Base-by-base conservation (phyloP, 2,329 filamentous ascomycete genomes). In the Lecanosticta acicola region DNA sequence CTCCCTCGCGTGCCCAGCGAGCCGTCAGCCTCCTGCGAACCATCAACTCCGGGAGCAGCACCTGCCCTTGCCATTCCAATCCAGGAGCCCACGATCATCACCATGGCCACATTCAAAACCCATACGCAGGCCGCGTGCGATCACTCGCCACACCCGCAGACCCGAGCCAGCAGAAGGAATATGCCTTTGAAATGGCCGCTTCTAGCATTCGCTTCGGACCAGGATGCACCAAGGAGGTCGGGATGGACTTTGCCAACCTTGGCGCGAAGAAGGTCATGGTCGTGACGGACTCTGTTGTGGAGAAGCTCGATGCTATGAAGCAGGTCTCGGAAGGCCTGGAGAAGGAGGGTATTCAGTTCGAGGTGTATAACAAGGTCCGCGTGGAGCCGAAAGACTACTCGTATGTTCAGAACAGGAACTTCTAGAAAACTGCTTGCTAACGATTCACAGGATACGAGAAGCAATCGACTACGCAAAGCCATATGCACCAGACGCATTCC, bases 141-240 rank as follows among this genome's bases (percentile, higher is more conserved):
- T 54, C 48, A 49, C 70, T 90, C 49, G 89, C 87, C n/a, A 91
- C 87, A 0, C 87, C 90, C 0, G 71, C 85, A 20, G 83, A 88
- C 59, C 70, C 76, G 7, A 77, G 79, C 2, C 78, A 81, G 54
- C 79, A 89, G 61, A 95, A 94, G 66, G 93, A 98, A 67, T 98
- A 98, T 71, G 93, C 93, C 11, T 98, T 98, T 64, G 93, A 98
- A 68, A 94, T 98, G 91, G 93, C 93, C 0, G 89, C 93, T 1
- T 94, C 87, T 1, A 87, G 85, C 20, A 96, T 98, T 61, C 82
- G 93, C 10, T 98, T 97, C 60, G 93, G 93, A 0, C 87, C 88
- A 0, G 93, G 93, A 4, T 86, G 85, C 46, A 98, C 93, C 18
- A 87, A 88, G 67, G 93, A 98, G 68, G 89, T 98, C 16, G 93